These are phyloP conservation scores for Populus pruinosa DNA, from an alignment of 345 rosid species.

Conservation along the genomic window DNA sequence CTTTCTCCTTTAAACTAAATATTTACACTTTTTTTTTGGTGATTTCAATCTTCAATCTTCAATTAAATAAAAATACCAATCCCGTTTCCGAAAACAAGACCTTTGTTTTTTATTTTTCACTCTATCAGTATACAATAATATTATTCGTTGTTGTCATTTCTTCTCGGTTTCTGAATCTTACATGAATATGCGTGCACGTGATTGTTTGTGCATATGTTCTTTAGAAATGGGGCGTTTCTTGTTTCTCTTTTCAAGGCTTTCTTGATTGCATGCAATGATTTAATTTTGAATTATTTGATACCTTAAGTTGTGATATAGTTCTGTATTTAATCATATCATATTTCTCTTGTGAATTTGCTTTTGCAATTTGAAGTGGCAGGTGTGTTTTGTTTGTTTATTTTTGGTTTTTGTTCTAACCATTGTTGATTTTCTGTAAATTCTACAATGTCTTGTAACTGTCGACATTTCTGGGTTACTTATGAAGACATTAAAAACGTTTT, in stretches of 20 bases:
- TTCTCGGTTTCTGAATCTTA: slow-evolving; percentile 9
- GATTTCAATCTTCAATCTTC: background rate
- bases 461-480: background rate
- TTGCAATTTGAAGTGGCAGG: background rate
- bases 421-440: background rate
- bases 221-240: background rate
- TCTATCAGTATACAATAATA: background rate
- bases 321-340: background rate
- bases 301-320: background rate
- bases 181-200: too few species aligned
- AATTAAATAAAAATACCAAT: background rate
- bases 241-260: background rate
- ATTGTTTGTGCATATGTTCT: background rate
- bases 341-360: background rate
- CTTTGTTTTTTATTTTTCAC: background rate
- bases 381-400: background rate
- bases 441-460: background rate
- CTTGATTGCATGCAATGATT: slow-evolving; percentile 25
- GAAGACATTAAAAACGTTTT: background rate
- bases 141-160: background rate
- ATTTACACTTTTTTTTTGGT: background rate
- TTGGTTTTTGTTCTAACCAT: background rate
- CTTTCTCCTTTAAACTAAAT: background rate
- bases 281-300: background rate
- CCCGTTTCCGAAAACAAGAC: background rate